A percentile compares a stretch with the other conserved stretches of the same genome.
Evolutionary conservation across 2,329 filamentous ascomycete genomes (phyloP).

Genomic region (Fusarium sp.): DNA sequence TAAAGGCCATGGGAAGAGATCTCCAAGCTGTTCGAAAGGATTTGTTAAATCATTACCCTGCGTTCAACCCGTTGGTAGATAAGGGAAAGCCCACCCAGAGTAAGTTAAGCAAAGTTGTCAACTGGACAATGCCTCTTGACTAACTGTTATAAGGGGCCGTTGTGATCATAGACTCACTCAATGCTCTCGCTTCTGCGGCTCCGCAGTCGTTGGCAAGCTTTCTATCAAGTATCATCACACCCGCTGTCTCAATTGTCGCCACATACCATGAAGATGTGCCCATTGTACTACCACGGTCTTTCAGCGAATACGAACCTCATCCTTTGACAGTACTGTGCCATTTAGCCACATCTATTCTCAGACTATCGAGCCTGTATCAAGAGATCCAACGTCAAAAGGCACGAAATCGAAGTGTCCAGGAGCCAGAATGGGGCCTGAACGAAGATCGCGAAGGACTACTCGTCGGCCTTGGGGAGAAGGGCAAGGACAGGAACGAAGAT

Average conservation of each 20-base stretch:
- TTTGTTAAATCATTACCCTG: slow-evolving; percentile 64
- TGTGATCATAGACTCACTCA: slow-evolving; percentile 83
- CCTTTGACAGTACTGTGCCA: slow-evolving; percentile 81
- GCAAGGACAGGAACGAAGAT: slow-evolving; percentile 55
- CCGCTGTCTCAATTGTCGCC: slow-evolving; percentile 77
- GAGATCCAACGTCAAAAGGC: slow-evolving; percentile 80
- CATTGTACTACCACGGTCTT: slow-evolving; percentile 57
- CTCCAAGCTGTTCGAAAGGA: slow-evolving; percentile 69
- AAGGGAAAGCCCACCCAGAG: slow-evolving; percentile 56
- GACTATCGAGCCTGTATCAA: slow-evolving; percentile 78
- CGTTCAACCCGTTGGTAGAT: slow-evolving; percentile 52
- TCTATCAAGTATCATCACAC: slow-evolving; percentile 75
- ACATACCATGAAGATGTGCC: slow-evolving; percentile 88
- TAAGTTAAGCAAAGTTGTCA: slow-evolving; percentile 48
- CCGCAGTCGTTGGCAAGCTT: slow-evolving; percentile 72
- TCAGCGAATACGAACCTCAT: slow-evolving; percentile 71
- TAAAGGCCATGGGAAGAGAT: slow-evolving; percentile 71
- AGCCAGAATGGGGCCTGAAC: slow-evolving; percentile 81
- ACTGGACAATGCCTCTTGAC: not conserved
- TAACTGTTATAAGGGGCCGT: slow-evolving; percentile 68
- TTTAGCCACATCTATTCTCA: slow-evolving; percentile 88
- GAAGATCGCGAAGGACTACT: slow-evolving; percentile 84
- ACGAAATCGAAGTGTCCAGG: slow-evolving; percentile 76
- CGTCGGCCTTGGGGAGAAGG: slow-evolving; percentile 68
- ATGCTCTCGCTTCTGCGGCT: slow-evolving; percentile 68